Evolutionary conservation across 1,139 yeast species (phyloP), one percentile per base, ranked within the genome.

Genomic region (Sugiyamaella neomexicana): DNA sequence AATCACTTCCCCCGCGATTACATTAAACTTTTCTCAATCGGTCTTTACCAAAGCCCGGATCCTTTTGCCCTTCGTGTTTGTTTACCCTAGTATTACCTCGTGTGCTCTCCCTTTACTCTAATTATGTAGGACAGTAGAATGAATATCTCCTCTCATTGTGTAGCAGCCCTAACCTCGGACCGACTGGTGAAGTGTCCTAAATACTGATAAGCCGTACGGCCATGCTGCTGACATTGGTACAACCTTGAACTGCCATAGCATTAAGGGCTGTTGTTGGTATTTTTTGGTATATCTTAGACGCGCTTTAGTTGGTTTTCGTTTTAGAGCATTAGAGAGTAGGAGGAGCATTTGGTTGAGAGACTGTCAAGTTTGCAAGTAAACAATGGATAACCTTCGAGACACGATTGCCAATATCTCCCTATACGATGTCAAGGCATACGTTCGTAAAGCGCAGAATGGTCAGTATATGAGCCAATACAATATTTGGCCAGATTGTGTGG

Each of bases 371-470:
- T 20, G n/a, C 20, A 7, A 3, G 20, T n/a, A 32, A n/a, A 43
- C 48, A 45, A 83, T 84, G 89, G 89, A 84, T 72, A 79, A 80
- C 64, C 72, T 86, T 62, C 80, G 82, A 62, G 88, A 85, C 72
- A 83, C 86, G 25, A 75, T 95, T 61, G 81, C 89, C 72, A 91
- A 91, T 77, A 78, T 91, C 67, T 83, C 89, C 55, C 77, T 93
- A 59, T 93, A 93, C 74, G 99, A 95, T 72, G 97, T 95, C 65
- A 93, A 95, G 78, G 95, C 96, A 43, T 91, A 93, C 68, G 97
- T 93, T 57, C 89, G 99, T 63, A 91, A 90, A 72, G 99, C 98
- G 2, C 99, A 93, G 70, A 93, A 93, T 76, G 96, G 74, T 71
- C 34, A 29, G 34, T 9, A 5, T 4, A 9, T 4, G 10, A 29